Conservation (phyloP, 1,284 basidiomycete genomes). For the Ganoderma sinense region DNA sequence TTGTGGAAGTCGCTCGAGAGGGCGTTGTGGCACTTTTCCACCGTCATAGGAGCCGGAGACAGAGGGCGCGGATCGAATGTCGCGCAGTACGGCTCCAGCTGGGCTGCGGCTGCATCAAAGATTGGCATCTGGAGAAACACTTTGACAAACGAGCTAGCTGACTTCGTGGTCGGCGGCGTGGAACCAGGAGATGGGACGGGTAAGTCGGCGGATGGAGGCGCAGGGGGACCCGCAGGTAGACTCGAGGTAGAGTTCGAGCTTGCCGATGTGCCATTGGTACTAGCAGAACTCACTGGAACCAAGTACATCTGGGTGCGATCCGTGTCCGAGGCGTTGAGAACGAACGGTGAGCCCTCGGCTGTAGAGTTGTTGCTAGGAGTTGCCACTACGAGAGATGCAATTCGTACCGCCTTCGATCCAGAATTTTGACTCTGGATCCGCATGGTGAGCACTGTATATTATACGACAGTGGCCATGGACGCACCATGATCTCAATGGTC, state of each 20-base stretch:
- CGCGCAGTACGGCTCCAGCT: conserved; percentile 58
- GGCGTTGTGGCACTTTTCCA: conserved; percentile 49
- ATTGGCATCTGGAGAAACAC: conserved; percentile 57
- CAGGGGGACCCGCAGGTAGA: background rate
- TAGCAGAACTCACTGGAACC: conserved; percentile 39
- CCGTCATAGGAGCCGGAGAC: conserved; percentile 55
- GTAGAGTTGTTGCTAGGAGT: background rate
- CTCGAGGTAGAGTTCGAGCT: background rate
- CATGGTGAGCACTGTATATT: background rate
- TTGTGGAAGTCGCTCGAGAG: conserved; percentile 41
- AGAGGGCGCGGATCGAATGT: conserved; percentile 65
- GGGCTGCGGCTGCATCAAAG: conserved; percentile 47
- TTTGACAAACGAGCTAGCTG: conserved; percentile 33
- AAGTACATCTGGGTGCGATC: conserved; percentile 61
- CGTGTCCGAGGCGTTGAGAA: conserved; percentile 62
- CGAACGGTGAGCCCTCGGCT: conserved; percentile 43
- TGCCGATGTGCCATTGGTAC: conserved; percentile 9
- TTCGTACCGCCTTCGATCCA: conserved; percentile 38
- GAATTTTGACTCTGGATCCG: conserved; percentile 38
- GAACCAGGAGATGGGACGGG: background rate
- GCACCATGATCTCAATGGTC: conserved; percentile 56
- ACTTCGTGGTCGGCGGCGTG: background rate
- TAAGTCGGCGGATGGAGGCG: background rate
- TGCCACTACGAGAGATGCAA: conserved; percentile 56
- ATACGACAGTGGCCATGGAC: conserved; percentile 23